Base-by-base conservation (phyloP, 345 rosid genomes). In the Hirschfeldia incana region DNA sequence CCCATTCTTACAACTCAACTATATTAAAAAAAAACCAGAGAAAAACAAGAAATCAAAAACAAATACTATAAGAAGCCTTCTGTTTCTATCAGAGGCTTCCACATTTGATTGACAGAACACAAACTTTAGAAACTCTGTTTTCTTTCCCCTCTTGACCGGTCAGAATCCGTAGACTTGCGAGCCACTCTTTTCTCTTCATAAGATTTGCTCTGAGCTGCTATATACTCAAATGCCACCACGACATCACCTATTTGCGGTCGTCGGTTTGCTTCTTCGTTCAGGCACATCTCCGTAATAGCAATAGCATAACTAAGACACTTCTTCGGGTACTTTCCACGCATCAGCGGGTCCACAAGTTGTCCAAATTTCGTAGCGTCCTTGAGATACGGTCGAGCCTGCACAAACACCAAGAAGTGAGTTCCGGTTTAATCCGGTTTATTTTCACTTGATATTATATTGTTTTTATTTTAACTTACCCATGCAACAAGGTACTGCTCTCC, bases 281-380 rank as follows among this genome's bases (percentile, higher is more conserved):
- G 86, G 80, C 99, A 95, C 99, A 95, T 90, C 36, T 92, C 87
- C 0, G 97, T 86, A 42, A 95, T 83, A 21, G 99, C 90, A 32
- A 95, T 83, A 29, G 97, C 93, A 32, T 93, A 87, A 80, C 84
- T 92, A 78, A 95, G 87, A 83, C 94, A 90, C 46, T 86, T 93
- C 8, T 87, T 86, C 30, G 98, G 88, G 71, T 80, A 91, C 16
- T 73, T 73, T 57, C 98, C 98, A 46, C 83, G 87, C 59, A 95
- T 67, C 62, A 81, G 74, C 33, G 99, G 99, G 70, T 95, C 99
- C 8, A 82, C 99, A 78, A 95, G 61, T n/a, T 64, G 76, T 9
- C 70, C 67, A 11, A 85, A 95, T 77, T 86, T 90, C 85, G 87
- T 91, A 72, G 88, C 85, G 60, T 93, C 94, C 70, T 88, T 91